A percentile compares a stretch with the other conserved stretches of the same genome.
These are phyloP conservation scores for Wallacemonas collosoma DNA, from an alignment of 208 protist genomes.

Conservation along the genomic window DNA sequence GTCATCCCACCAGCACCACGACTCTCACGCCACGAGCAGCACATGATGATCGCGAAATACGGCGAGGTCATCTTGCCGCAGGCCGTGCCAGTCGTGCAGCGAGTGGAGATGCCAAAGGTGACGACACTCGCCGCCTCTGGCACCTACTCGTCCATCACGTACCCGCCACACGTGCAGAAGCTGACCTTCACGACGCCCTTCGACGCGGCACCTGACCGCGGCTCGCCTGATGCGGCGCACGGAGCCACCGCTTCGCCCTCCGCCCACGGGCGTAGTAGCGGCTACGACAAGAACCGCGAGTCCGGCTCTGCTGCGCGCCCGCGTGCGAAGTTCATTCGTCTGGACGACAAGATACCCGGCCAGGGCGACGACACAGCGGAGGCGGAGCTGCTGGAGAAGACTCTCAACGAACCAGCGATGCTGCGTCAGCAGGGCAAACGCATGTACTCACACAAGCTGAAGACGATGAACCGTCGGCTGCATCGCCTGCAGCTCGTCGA, in stretches of 20 bases:
- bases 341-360: constrained; percentile 6
- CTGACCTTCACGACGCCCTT: constrained; percentile 25
- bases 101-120: constrained; percentile 37
- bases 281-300: background rate
- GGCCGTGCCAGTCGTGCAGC: constrained; percentile 53
- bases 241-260: constrained; percentile 6
- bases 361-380: constrained; percentile 12
- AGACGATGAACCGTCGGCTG: constrained; percentile 17
- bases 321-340: constrained; percentile 7
- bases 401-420: constrained; percentile 17
- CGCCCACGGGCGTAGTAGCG: background rate
- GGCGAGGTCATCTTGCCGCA: constrained; percentile 39
- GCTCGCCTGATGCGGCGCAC: background rate
- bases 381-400: constrained; percentile 15
- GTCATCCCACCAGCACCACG: constrained; percentile 48
- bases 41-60: constrained; percentile 58
- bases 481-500: constrained; percentile 14
- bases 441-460: constrained; percentile 1
- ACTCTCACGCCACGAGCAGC: constrained; percentile 77
- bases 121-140: constrained; percentile 5
- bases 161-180: constrained; percentile 28
- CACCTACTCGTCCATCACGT: constrained; percentile 21
- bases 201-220: background rate
- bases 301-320: background rate
- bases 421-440: constrained; percentile 16